Evolutionary conservation across 495 filamentous ascomycete species (phyloP), one percentile per base, ranked within the genome.

Genomic region (Aspergillus biplanus): DNA sequence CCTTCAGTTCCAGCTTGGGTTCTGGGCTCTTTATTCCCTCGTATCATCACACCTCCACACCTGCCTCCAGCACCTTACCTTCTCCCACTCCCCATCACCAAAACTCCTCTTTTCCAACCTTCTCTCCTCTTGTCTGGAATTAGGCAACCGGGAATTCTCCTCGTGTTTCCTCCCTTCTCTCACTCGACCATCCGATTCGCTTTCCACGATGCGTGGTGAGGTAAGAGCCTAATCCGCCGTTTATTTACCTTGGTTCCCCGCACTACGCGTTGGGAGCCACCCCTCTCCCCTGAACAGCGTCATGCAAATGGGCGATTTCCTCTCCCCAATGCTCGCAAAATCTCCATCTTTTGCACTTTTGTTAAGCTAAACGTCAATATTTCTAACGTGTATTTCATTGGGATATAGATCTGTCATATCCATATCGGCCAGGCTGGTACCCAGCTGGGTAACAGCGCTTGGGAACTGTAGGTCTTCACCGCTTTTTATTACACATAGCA

Each of bases 401-500:
- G 13, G 33, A 12, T 52, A 32, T 58, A 96, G 91, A 85, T 97
- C 75, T 88, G 90, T 72, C 92, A 97, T 77, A 82, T 97, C 71
- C 92, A 97, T 75, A 86, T 97, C 73, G 92, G 92, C 82, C 92
- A 97, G 83, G 92, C 92, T 81, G 92, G 92, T 81, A 87, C 84
- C 64, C 92, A 97, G 89, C 89, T 97, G 56, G 92, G 92, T 72
- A 95, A 94, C 83, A 92, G 89, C 74, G 92, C 92, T 63, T 97
- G 92, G 92, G 92, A 97, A 80, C 87, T 97, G 92, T 94, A 87
- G 72, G 90, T 85, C 50, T 67, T 79, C 82, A 80, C 81, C 81
- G 80, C 65, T 68, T 68, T 61, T 74, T 65, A 57, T 46, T n/a
- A 7, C 39, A 47, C 27, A 46, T 35, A 9, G 34, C 48, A 63